Evolutionary conservation across 257 asterid genomes (phyloP).

Genomic region (Solanum infundibuliforme): DNA sequence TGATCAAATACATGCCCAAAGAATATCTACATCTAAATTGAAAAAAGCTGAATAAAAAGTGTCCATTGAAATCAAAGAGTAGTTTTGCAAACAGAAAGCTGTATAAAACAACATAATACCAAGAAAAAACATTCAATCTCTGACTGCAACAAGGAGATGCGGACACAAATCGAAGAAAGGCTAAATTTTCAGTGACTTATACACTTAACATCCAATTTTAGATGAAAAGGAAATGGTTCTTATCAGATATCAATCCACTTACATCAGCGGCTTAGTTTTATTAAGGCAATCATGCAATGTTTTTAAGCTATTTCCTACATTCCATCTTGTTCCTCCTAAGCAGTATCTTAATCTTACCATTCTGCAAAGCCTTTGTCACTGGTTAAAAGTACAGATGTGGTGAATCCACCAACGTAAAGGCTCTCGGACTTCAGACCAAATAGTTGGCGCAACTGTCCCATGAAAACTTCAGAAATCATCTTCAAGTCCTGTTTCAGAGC

Average conservation of each 20-base stretch:
- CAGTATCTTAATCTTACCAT: constrained; percentile 67
- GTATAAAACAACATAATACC: not conserved
- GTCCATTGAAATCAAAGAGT: not conserved
- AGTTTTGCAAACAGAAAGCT: not conserved
- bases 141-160: not conserved
- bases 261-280: not conserved
- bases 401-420: constrained; percentile 41
- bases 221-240: not conserved
- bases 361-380: constrained; percentile 81
- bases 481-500: constrained; percentile 55
- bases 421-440: constrained; percentile 76
- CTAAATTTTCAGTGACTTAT: not conserved
- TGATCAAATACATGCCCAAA: not conserved
- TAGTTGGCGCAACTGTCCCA: constrained; percentile 87
- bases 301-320: not conserved
- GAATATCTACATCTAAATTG: not conserved
- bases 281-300: not conserved
- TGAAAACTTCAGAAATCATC: constrained; percentile 59
- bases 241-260: not conserved
- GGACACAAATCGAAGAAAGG: not conserved
- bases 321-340: not conserved
- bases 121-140: not conserved
- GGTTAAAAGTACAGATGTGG: constrained; percentile 42
- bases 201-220: not conserved
- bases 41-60: not conserved